Evolutionary conservation across 768 basidiomycete species (phyloP).

Genomic region (Termitomyces sp.): DNA sequence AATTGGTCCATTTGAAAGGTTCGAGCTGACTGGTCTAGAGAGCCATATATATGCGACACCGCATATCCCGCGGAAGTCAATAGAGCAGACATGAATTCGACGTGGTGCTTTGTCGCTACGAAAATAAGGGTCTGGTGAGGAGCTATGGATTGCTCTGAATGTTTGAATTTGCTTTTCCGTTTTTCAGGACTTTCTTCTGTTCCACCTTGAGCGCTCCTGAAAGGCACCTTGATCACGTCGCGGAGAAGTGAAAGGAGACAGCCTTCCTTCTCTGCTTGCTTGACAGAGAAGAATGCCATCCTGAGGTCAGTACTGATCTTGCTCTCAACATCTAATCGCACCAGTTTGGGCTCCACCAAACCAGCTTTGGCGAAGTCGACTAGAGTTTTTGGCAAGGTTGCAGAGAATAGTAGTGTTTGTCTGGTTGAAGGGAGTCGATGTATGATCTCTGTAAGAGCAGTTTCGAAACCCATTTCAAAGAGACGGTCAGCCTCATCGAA

Average conservation of each 20-base stretch:
- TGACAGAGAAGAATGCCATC: conserved; percentile 92
- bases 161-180: conserved; percentile 47
- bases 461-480: conserved; percentile 97
- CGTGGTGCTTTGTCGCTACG: conserved; percentile 96
- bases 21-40: conserved; percentile 89
- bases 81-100: conserved; percentile 85
- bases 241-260: conserved; percentile 78
- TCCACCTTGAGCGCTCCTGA: conserved; percentile 31
- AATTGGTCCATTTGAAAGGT: conserved; percentile 89
- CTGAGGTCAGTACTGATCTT: conserved; percentile 92
- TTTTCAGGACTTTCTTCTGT: conserved; percentile 26
- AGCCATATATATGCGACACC: conserved; percentile 92
- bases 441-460: conserved; percentile 87
- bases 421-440: conserved; percentile 80
- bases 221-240: conserved; percentile 82
- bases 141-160: conserved; percentile 45
- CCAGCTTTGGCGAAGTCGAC: conserved; percentile 99
- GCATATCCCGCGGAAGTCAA: conserved; percentile 80
- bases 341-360: conserved; percentile 86
- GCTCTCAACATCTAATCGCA: conserved; percentile 93
- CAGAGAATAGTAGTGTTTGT: conserved; percentile 94
- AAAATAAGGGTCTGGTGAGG: conserved; percentile 94
- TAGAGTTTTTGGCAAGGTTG: conserved; percentile 91
- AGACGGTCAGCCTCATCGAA: conserved; percentile 98
- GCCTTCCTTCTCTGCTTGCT: conserved; percentile 92